A percentile compares a stretch with the other conserved stretches of the same genome.
phyloP scores from a whole-genome alignment of 345 rosid species.

The Gossypium bickii region DNA sequence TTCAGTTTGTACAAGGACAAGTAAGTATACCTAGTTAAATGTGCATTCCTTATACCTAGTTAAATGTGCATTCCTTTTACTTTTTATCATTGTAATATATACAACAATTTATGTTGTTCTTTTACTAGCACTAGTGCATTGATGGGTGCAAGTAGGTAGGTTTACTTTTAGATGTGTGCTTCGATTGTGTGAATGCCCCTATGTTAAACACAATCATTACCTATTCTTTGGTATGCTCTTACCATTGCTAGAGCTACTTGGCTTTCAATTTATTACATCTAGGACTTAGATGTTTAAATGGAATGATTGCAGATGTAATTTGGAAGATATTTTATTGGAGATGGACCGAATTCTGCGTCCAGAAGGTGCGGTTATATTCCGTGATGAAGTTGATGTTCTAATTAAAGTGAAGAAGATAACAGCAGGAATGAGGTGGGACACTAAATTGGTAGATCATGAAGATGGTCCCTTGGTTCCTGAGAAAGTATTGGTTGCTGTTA shows the following conservation, averaged over 20 bases:
- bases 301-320: slow-evolving; percentile 53
- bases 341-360: slow-evolving; percentile 96
- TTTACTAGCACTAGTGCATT: background rate
- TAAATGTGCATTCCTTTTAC: background rate
- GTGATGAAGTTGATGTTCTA: slow-evolving; percentile 83
- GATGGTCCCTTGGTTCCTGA: slow-evolving; percentile 94
- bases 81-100: background rate
- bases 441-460: slow-evolving; percentile 95
- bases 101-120: background rate
- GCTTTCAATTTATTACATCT: background rate
- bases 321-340: slow-evolving; percentile 86
- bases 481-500: slow-evolving; percentile 84
- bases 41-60: slow-evolving; percentile 5
- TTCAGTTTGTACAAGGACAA: slow-evolving; percentile 83
- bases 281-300: background rate
- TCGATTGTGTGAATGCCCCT: background rate
- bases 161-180: background rate
- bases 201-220: background rate
- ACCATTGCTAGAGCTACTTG: background rate
- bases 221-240: background rate
- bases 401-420: slow-evolving; percentile 71
- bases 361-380: slow-evolving; percentile 87
- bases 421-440: slow-evolving; percentile 85
- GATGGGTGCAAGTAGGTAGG: background rate
- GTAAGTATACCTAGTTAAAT: slow-evolving; percentile 42